Percentiles rank a stretch among this genome's conserved stretches.
Evolutionary conservation across 2,329 filamentous ascomycete genomes (phyloP).

Genomic region (Fusarium lateritium): DNA sequence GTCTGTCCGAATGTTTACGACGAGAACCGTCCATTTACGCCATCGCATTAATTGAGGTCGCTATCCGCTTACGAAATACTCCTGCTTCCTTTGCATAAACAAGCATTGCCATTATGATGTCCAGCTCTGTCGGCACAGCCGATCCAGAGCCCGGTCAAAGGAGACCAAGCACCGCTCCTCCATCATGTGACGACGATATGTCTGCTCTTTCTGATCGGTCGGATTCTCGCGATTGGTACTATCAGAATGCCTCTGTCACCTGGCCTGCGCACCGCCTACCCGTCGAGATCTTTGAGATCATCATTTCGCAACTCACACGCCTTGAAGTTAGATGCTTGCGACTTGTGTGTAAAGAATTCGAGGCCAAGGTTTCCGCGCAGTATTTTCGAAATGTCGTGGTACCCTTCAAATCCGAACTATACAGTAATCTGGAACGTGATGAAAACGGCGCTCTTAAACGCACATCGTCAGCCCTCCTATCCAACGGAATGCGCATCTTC

Average conservation of each 20-base stretch:
- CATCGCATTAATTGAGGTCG: neutral
- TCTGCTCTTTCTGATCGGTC: conserved; percentile 9
- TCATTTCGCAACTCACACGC: conserved; percentile 69
- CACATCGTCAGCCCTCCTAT: conserved; percentile 51
- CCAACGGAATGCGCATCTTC: conserved; percentile 72
- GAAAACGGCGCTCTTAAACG: conserved; percentile 42
- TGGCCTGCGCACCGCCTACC: conserved; percentile 63
- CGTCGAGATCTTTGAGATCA: conserved; percentile 73
- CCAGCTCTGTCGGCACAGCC: neutral
- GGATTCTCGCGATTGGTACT: conserved; percentile 17
- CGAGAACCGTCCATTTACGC: conserved; percentile 8
- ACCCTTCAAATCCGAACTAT: conserved; percentile 76
- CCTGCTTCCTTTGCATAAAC: neutral
- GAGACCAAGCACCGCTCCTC: conserved; percentile 37
- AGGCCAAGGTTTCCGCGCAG: conserved; percentile 68
- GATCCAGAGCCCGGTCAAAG: conserved; percentile 17
- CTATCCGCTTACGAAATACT: neutral
- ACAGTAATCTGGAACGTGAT: conserved; percentile 56
- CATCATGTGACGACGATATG: conserved; percentile 38
- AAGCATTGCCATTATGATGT: conserved; percentile 1
- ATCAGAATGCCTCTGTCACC: neutral
- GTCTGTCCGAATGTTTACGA: conserved; percentile 33
- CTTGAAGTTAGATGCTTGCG: conserved; percentile 73
- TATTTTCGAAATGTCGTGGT: conserved; percentile 76
- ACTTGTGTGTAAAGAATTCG: conserved; percentile 71